Base-by-base conservation (phyloP, 2,329 filamentous ascomycete species). In the Calonectria pauciramosa region DNA sequence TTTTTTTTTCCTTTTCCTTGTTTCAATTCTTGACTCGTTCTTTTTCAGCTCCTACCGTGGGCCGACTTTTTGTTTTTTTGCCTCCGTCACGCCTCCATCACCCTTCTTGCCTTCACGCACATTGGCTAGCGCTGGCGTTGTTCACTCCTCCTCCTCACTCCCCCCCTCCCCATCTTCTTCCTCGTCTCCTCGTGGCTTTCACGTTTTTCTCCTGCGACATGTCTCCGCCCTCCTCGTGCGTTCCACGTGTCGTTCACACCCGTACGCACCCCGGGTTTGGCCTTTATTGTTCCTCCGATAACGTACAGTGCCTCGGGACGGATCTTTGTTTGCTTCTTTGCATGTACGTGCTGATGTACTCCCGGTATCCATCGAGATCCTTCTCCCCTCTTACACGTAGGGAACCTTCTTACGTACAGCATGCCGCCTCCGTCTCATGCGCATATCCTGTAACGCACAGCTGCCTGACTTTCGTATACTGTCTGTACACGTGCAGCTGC, bases 191-290 rank as follows among this genome's bases (percentile, higher is more conserved):
- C 76, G 64, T 74, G 73, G 65, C 56, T 63, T 30, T 63, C 78
- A 78, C 76, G 70, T 75, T 72, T 69, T 63, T 67, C 26, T 38
- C 23, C 51, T 41, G 49, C 66, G 49, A 23, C 52, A 44, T 60
- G 67, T 51, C 69, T 74, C 68, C 75, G 38, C 73, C 16, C 70
- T 63, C 77, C 64, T 77, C 75, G 78, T 80, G 76, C 51, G 67
- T 51, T 80, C 78, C 80, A 80, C 80, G 80, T 81, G 78, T 76
- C 64, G 63, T 66, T 70, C 26, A 44, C 67, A 63, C 56, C 18
- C 14, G 44, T 32, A 54, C 44, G 34, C 44, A 54, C 70, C 70
- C 65, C 54, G 26, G 56, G 70, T 65, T n/a, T 49, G 26, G 11
- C 14, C 44, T 23, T 69, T 54, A 54, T 56, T 65, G 54, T n/a